Conservation (phyloP, 116 monocot genomes). For the Phalaenopsis hybrid region DNA sequence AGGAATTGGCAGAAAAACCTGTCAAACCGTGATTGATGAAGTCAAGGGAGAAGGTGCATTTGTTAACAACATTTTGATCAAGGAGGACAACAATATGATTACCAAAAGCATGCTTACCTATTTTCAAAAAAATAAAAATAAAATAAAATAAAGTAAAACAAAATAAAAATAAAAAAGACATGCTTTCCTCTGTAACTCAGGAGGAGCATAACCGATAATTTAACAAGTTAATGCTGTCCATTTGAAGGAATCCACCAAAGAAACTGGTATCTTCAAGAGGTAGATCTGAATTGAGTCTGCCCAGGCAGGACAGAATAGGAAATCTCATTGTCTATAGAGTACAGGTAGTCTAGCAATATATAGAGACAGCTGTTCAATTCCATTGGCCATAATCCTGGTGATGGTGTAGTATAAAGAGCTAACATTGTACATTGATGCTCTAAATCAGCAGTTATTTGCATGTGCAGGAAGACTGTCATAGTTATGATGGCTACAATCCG, state of each 20-base stretch:
- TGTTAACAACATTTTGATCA: no score
- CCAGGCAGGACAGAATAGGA: slow-evolving; percentile 15
- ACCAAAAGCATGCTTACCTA: neutral
- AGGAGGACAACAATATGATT: neutral
- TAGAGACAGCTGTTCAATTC: slow-evolving; percentile 11
- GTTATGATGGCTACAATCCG: slow-evolving; percentile 9
- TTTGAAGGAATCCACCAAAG: slow-evolving; percentile 11
- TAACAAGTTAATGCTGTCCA: slow-evolving; percentile 11
- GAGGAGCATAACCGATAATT: slow-evolving; percentile 3
- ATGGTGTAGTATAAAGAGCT: neutral
- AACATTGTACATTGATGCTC: neutral
- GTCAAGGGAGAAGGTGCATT: no score
- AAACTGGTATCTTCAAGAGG: slow-evolving; percentile 11
- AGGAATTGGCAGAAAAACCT: slow-evolving; percentile 20
- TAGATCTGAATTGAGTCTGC: slow-evolving; percentile 9
- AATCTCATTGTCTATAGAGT: slow-evolving; percentile 14
- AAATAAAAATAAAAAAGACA: no score
- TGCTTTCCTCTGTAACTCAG: slow-evolving; percentile 4
- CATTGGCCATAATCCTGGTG: slow-evolving; percentile 5
- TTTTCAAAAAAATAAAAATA: no score
- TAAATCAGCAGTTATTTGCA: neutral
- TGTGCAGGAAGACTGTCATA: slow-evolving; percentile 8
- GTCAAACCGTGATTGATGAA: neutral
- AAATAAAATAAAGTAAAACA: no score
- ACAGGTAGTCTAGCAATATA: neutral